Evolutionary conservation across 345 rosid species (phyloP).

Genomic region (Hibiscus syriacus): DNA sequence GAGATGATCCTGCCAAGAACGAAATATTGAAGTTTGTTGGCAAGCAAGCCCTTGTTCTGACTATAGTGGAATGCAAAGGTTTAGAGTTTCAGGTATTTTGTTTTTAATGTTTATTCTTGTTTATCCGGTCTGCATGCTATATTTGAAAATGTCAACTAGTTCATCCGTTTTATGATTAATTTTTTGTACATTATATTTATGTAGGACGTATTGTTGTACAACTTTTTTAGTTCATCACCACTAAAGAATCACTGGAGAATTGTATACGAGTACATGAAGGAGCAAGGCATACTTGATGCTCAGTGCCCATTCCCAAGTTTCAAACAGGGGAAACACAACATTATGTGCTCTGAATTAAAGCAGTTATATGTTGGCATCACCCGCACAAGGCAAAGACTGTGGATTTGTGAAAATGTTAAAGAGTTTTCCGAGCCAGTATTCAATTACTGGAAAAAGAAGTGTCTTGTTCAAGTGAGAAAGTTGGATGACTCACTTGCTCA

Average conservation of each 20-base stretch:
- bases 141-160: background rate
- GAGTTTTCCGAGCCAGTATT: conserved; percentile 34
- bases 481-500: conserved; percentile 31
- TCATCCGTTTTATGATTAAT: background rate
- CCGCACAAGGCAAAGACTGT: conserved; percentile 44
- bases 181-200: background rate
- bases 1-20: conserved; percentile 30
- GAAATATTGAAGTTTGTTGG: conserved; percentile 26
- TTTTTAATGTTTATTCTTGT: background rate
- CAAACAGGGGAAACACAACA: conserved; percentile 25
- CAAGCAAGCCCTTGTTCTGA: conserved; percentile 45
- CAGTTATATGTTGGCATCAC: conserved; percentile 49
- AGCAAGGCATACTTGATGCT: conserved; percentile 22
- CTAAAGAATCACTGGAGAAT: conserved; percentile 42
- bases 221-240: conserved; percentile 46
- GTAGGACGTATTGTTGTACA: conserved; percentile 46
- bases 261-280: conserved; percentile 35
- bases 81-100: conserved; percentile 43
- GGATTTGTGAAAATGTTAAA: conserved; percentile 39
- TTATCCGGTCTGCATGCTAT: background rate
- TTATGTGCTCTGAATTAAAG: conserved; percentile 45
- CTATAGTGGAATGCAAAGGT: conserved; percentile 44
- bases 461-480: conserved; percentile 28
- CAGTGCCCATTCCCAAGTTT: conserved; percentile 24
- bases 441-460: conserved; percentile 28